Base-by-base conservation (phyloP, 1,284 basidiomycete species). In the Xerocomus nothofagi region DNA sequence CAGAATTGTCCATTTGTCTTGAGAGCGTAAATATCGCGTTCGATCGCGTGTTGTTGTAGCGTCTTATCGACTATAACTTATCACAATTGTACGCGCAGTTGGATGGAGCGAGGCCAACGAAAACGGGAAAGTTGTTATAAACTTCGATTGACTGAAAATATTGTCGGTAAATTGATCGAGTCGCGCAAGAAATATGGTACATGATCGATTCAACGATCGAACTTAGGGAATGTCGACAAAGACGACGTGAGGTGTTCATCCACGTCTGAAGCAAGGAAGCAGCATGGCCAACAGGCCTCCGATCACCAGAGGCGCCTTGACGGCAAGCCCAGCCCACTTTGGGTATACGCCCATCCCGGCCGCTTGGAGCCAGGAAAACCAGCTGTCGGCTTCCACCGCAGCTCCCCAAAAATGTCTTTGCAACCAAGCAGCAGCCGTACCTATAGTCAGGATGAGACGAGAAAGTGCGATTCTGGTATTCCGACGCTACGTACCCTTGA, bases 401-500 rank as follows among this genome's bases (percentile, higher is more conserved):
- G 14, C 41, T 0, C 59, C 57, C 53, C 50, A 60, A 26, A 59
- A 49, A 4, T 1, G 2, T 0, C 39, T 33, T 38, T 59, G 58
- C 18, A 55, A 2, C 55, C 48, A 55, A 15, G 58, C 44, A 5
- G 58, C 60, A 21, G 18, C 8, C 0, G 49, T 51, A 36, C 58
- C 55, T 62, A 39, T 1, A 4, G 1, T 30, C 1, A 0, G n/a
- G 12, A 27, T 39, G 12, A 47, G 30, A n/a, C 27, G 3, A 3
- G 2, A 15, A 14, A 12, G 11, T n/a, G 4, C 5, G 1, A 6
- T 11, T 11, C 1, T 4, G 1, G 3, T 0, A 0, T 23, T n/a
- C 32, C 7, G 10, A 12, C 46, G 2, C n/a, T n/a, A n/a, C n/a
- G n/a, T n/a, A 60, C 59, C 56, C 47, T 43, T 61, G 10, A 60